These are phyloP conservation scores for Pseudocercospora fuligena DNA, from an alignment of 2,329 filamentous ascomycete species.

Conservation along the genomic window DNA sequence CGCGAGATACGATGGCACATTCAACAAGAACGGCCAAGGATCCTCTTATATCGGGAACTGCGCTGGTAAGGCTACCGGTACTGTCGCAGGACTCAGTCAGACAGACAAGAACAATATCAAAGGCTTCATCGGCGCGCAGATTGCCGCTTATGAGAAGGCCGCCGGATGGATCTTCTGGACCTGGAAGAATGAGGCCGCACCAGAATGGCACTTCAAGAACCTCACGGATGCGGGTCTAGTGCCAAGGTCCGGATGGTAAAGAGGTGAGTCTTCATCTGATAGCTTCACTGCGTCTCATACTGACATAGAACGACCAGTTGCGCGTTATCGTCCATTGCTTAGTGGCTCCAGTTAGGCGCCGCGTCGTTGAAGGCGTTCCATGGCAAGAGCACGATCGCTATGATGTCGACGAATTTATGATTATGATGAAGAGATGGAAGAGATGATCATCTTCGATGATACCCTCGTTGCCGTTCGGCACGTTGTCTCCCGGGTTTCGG, in stretches of 20 bases:
- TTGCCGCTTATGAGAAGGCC: conserved; percentile 54
- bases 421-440: conserved; percentile 9
- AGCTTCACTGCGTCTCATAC: neutral
- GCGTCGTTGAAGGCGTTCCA: conserved; percentile 11
- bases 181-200: conserved; percentile 56
- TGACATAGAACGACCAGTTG: neutral
- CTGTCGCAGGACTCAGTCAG: conserved; percentile 46
- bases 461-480: conserved; percentile 19
- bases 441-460: conserved; percentile 15
- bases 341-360: neutral
- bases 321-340: neutral
- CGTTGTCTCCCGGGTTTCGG: neutral
- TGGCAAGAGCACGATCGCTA: conserved; percentile 9
- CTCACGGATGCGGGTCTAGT: conserved; percentile 47
- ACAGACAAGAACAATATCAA: conserved; percentile 51
- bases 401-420: conserved; percentile 1
- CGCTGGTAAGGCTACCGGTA: conserved; percentile 51
- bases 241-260: conserved; percentile 12
- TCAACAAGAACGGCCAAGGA: conserved; percentile 39
- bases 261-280: conserved; percentile 25
- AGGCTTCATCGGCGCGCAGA: conserved; percentile 53
- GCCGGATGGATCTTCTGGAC: conserved; percentile 58
- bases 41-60: conserved; percentile 49
- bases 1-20: conserved; percentile 53
- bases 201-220: conserved; percentile 56